Percentiles rank a stretch among this genome's conserved stretches.
Conservation (phyloP, 768 basidiomycete species). For the Suillus placidus region DNA sequence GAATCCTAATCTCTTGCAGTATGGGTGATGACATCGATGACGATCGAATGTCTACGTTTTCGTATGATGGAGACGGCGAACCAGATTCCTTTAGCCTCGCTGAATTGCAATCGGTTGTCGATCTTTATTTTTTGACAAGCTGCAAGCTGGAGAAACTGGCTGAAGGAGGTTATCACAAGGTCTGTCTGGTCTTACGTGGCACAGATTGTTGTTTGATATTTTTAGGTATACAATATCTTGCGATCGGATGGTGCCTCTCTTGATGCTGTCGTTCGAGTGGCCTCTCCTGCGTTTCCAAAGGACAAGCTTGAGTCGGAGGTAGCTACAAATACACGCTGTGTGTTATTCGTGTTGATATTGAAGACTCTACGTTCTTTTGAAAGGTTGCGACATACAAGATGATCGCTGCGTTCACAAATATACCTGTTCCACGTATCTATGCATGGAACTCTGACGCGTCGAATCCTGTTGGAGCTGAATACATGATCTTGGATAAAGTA, state of each 20-base stretch:
- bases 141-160: slow-evolving; percentile 1
- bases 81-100: background rate
- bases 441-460: background rate
- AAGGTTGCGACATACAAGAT: background rate
- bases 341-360: background rate
- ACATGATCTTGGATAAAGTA: background rate
- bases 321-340: background rate
- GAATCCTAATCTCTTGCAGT: background rate
- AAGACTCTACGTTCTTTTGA: background rate
- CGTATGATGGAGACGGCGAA: background rate
- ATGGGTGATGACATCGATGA: background rate
- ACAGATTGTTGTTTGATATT: background rate
- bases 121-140: background rate
- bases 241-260: background rate
- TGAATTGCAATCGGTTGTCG: background rate
- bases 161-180: slow-evolving; percentile 1
- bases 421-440: background rate
- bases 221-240: background rate
- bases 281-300: slow-evolving; percentile 1
- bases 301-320: background rate
- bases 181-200: background rate
- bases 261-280: background rate
- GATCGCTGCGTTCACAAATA: background rate
- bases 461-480: background rate
- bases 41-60: background rate